A percentile compares a stretch with the other conserved stretches of the same genome.
Evolutionary conservation across 208 protist species (phyloP).

Genomic region (Polymyxa betae): DNA sequence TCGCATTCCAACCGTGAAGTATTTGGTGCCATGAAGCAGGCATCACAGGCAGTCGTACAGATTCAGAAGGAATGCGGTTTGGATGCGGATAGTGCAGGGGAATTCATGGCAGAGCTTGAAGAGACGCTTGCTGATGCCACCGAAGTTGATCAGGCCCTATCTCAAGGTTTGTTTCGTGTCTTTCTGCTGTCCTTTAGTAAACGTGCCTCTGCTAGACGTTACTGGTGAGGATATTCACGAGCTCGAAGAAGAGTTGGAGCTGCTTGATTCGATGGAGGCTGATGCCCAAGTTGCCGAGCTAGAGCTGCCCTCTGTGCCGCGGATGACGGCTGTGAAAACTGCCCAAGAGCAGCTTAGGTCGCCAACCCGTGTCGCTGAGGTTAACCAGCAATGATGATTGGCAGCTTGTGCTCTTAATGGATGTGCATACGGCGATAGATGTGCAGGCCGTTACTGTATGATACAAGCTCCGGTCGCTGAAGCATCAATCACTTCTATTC

Average conservation of each 20-base stretch:
- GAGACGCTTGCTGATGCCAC: not conserved
- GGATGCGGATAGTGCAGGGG: not conserved
- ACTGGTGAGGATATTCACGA: not conserved
- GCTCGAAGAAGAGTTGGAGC: not conserved
- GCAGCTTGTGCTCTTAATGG: too few species aligned
- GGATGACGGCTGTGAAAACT: not conserved
- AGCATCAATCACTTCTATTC: too few species aligned
- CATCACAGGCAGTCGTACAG: not conserved
- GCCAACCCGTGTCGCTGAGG: too few species aligned
- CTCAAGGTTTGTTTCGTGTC: not conserved
- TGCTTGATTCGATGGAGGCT: not conserved
- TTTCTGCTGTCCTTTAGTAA: not conserved
- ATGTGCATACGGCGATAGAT: too few species aligned
- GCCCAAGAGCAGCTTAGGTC: too few species aligned
- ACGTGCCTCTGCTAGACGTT: slow-evolving; percentile 11
- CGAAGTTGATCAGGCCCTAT: not conserved
- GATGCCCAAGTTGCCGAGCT: not conserved
- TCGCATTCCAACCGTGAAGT: slow-evolving; percentile 9
- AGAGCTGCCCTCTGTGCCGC: not conserved
- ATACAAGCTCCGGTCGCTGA: too few species aligned
- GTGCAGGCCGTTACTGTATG: too few species aligned
- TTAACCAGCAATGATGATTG: too few species aligned
- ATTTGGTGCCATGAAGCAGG: not conserved
- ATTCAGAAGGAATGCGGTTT: slow-evolving; percentile 11
- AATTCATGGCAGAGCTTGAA: not conserved